phyloP scores from a whole-genome alignment of 2,329 filamentous ascomycete genomes.

The Neonectria ditissima region DNA sequence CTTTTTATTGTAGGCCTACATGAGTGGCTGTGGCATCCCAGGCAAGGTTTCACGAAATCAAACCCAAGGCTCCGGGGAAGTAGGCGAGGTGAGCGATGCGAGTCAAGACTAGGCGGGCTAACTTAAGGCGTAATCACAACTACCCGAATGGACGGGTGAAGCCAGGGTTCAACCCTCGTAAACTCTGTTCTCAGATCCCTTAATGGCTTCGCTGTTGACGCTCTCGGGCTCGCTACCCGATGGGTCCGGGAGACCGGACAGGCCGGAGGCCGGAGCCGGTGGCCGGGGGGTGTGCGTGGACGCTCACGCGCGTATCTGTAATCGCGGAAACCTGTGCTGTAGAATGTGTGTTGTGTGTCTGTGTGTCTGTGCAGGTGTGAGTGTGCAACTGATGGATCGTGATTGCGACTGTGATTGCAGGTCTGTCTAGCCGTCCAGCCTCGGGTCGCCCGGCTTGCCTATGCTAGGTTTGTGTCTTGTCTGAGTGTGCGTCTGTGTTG shows the following conservation, averaged over 20 bases:
- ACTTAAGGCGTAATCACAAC: slow-evolving; percentile 4
- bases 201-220: slow-evolving; percentile 2
- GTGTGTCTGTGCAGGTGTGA: neutral
- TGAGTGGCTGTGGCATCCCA: neutral
- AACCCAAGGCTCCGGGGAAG: slow-evolving; percentile 4
- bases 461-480: neutral
- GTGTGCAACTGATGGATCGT: neutral
- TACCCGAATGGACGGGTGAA: slow-evolving; percentile 19
- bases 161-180: neutral
- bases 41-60: slow-evolving; percentile 17
- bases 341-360: neutral
- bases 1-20: neutral
- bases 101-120: slow-evolving; percentile 22
- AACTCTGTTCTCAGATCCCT: slow-evolving; percentile 9
- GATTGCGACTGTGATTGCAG: neutral
- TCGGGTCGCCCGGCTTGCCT: neutral
- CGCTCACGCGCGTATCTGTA: slow-evolving; percentile 22
- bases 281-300: slow-evolving; percentile 24
- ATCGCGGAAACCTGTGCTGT: slow-evolving; percentile 19
- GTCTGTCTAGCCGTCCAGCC: neutral
- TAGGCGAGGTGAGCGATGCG: slow-evolving; percentile 20
- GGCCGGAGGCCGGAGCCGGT: slow-evolving; percentile 36
- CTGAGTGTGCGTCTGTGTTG: neutral
- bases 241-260: slow-evolving; percentile 35
- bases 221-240: slow-evolving; percentile 38